phyloP scores from a whole-genome alignment of 345 rosid species.

The Lepidium sativum region DNA sequence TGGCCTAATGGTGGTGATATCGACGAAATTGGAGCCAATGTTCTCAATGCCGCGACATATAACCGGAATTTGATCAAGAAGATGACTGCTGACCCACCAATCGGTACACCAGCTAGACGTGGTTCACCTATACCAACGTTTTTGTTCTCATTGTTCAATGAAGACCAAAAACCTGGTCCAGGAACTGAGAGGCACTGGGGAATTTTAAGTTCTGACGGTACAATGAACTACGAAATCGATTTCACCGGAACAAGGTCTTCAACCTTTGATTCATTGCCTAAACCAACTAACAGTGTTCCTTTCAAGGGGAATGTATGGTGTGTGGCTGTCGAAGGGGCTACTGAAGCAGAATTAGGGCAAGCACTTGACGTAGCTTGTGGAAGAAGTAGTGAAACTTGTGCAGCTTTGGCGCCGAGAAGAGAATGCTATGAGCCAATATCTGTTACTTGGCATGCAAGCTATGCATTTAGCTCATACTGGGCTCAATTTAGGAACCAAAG shows the following conservation, averaged over 20 bases:
- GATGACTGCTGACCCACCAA: conserved; percentile 36
- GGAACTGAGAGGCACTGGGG: conserved; percentile 89
- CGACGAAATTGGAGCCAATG: conserved; percentile 56
- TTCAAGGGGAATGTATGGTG: conserved; percentile 64
- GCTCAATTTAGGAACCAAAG: conserved; percentile 46
- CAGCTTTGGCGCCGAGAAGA: conserved; percentile 41
- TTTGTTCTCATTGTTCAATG: conserved; percentile 57
- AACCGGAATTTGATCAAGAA: conserved; percentile 55
- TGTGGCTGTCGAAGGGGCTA: conserved; percentile 36
- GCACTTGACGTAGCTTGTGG: conserved; percentile 43
- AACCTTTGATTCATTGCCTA: conserved; percentile 35
- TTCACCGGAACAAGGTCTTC: conserved; percentile 35
- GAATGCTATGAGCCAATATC: conserved; percentile 56
- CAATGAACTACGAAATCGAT: conserved; percentile 44
- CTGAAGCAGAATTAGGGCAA: conserved; percentile 26
- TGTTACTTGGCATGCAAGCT: conserved; percentile 50
- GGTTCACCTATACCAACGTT: conserved; percentile 48
- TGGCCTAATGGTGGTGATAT: conserved; percentile 77
- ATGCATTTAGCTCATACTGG: conserved; percentile 78
- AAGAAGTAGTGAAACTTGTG: conserved; percentile 43
- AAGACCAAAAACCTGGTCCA: conserved; percentile 57
- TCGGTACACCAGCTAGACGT: conserved; percentile 74
- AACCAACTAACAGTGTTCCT: conserved; percentile 38
- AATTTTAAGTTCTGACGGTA: neutral
- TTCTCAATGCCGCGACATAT: conserved; percentile 63